A percentile compares a stretch with the other conserved stretches of the same genome.
phyloP scores from a whole-genome alignment of 495 filamentous ascomycete species.

The Terfezia claveryi region DNA sequence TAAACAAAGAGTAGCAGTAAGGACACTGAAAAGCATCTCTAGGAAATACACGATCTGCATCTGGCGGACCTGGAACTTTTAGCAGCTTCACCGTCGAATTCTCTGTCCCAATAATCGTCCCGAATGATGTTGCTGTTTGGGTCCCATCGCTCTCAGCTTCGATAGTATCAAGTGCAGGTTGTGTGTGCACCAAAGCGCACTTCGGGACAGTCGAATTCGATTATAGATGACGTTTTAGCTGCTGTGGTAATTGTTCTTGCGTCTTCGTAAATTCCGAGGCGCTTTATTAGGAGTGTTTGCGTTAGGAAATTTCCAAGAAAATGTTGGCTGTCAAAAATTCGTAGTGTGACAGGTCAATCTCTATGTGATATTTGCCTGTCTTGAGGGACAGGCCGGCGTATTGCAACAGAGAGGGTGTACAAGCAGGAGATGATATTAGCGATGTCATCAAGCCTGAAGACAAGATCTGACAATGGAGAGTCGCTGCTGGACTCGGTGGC shows the following conservation, averaged over 20 bases:
- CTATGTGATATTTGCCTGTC: not conserved
- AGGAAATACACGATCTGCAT: not conserved
- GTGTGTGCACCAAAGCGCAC: not conserved
- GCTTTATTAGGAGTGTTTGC: not conserved
- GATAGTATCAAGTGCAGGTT: not conserved
- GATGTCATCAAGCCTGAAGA: not conserved
- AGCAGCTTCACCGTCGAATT: not conserved
- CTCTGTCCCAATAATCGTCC: not conserved
- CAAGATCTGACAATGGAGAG: not conserved
- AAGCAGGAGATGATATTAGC: not conserved
- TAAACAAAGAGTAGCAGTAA: not conserved
- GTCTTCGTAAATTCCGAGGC: not conserved
- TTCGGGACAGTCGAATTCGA: not conserved
- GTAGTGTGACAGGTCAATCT: not conserved
- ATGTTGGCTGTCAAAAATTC: not conserved
- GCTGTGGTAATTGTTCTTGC: not conserved
- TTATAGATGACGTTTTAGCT: not conserved
- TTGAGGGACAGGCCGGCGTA: not conserved
- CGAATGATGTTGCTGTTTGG: not conserved
- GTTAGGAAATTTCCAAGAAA: not conserved
- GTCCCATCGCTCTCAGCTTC: not conserved
- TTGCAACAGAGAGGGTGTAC: not conserved
- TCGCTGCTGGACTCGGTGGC: not conserved
- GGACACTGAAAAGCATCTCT: not conserved
- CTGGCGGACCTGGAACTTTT: not conserved